Percentiles rank a stretch among this genome's conserved stretches.
Evolutionary conservation across 2,329 filamentous ascomycete genomes (phyloP).

Genomic region (Neopestalotiopsis clavispora): DNA sequence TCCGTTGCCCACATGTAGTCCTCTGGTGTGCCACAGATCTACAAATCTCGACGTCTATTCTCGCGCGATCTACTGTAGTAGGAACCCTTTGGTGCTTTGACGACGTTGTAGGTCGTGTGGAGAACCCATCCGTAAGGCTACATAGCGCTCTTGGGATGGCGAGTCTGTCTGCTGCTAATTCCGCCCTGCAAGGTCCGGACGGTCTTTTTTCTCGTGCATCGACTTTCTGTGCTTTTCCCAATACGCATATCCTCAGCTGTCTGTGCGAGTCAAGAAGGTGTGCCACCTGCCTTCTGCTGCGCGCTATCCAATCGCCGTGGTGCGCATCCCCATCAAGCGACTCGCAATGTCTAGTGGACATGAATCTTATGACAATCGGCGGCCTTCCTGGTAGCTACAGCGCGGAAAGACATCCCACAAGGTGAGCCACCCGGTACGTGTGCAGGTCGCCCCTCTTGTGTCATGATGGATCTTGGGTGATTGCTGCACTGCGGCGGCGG

Average conservation of each 20-base stretch:
- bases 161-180: background rate
- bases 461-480: slow-evolving; percentile 13
- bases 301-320: background rate
- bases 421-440: background rate
- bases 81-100: slow-evolving; percentile 3
- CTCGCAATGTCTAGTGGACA: background rate
- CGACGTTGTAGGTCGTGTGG: background rate
- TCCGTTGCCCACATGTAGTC: background rate
- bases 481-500: slow-evolving; percentile 4
- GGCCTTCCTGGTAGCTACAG: slow-evolving; percentile 2
- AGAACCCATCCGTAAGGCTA: slow-evolving; percentile 1
- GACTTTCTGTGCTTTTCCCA: background rate
- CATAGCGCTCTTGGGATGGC: background rate
- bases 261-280: background rate
- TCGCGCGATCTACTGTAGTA: background rate
- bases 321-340: background rate
- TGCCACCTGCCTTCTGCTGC: slow-evolving; percentile 1
- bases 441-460: background rate
- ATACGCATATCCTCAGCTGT: background rate
- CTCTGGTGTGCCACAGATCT: background rate
- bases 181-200: background rate
- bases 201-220: background rate
- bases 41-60: background rate
- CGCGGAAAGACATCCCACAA: background rate
- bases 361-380: slow-evolving; percentile 11